Conservation (phyloP, 2,329 filamentous ascomycete genomes). For the Bipolaris bicolor region DNA sequence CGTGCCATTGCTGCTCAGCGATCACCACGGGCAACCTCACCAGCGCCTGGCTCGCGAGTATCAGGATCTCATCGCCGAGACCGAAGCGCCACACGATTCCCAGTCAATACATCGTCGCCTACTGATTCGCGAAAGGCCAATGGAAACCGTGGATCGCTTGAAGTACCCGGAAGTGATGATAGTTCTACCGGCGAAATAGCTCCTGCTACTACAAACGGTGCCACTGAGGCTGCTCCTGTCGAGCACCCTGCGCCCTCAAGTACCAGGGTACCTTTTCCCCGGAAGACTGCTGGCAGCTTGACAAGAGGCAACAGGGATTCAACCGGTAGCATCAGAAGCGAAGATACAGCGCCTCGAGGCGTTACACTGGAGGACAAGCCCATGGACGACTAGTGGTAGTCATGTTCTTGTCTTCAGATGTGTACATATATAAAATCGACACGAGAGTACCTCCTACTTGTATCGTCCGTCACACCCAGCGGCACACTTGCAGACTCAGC, state of each 20-base stretch:
- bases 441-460: slow-evolving; percentile 2
- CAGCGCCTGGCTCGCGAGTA: slow-evolving; percentile 63
- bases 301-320: slow-evolving; percentile 48
- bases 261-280: slow-evolving; percentile 43
- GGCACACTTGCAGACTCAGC: slow-evolving; percentile 5
- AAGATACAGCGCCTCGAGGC: slow-evolving; percentile 55
- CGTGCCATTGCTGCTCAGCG: slow-evolving; percentile 73
- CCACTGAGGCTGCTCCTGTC: slow-evolving; percentile 34
- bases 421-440: slow-evolving; percentile 8
- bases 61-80: slow-evolving; percentile 66
- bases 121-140: slow-evolving; percentile 60
- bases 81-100: slow-evolving; percentile 82
- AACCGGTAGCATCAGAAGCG: slow-evolving; percentile 51
- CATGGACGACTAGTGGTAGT: slow-evolving; percentile 70
- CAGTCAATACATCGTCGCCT: slow-evolving; percentile 66
- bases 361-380: slow-evolving; percentile 76
- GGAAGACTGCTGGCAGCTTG: slow-evolving; percentile 46
- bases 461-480: slow-evolving; percentile 3
- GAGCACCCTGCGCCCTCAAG: slow-evolving; percentile 44
- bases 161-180: slow-evolving; percentile 72
- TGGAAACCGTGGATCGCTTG: slow-evolving; percentile 71
- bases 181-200: slow-evolving; percentile 45
- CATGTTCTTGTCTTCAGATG: slow-evolving; percentile 10
- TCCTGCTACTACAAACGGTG: slow-evolving; percentile 47
- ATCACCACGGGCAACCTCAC: slow-evolving; percentile 72